Conservation (phyloP, 2,329 filamentous ascomycete species). For the Onygena corvina region DNA sequence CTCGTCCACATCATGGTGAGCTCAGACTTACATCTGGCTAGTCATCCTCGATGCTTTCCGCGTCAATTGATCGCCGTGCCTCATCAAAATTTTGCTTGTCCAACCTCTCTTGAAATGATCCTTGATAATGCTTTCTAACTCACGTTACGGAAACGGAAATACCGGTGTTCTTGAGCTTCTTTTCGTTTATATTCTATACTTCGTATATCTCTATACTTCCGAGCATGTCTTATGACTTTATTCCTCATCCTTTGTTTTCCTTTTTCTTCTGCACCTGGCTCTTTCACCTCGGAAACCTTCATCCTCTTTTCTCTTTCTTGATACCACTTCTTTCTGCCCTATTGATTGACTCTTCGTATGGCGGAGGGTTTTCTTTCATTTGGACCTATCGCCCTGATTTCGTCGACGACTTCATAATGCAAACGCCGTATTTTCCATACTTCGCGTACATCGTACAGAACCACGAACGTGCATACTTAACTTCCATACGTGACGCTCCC, state of each 20-base stretch:
- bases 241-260: slow-evolving; percentile 20
- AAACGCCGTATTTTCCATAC: neutral
- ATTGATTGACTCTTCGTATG: neutral
- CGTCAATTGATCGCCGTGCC: slow-evolving; percentile 20
- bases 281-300: too few species aligned
- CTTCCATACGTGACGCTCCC: neutral
- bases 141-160: slow-evolving; percentile 5
- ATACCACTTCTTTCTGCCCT: slow-evolving; percentile 1
- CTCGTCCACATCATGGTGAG: neutral
- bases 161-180: neutral
- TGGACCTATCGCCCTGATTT: neutral
- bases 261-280: slow-evolving; percentile 15
- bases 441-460: neutral
- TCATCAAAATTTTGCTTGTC: neutral
- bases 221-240: too few species aligned
- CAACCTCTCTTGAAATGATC: slow-evolving; percentile 5
- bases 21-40: slow-evolving; percentile 9
- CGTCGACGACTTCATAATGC: slow-evolving; percentile 1
- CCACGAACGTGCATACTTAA: too few species aligned
- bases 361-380: neutral
- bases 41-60: slow-evolving; percentile 31
- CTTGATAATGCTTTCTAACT: neutral
- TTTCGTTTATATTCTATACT: neutral
- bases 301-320: slow-evolving; percentile 12
- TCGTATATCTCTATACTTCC: too few species aligned